Conservation (phyloP, 164 flowering plant genomes). For the Tinospora cordifolia region DNA sequence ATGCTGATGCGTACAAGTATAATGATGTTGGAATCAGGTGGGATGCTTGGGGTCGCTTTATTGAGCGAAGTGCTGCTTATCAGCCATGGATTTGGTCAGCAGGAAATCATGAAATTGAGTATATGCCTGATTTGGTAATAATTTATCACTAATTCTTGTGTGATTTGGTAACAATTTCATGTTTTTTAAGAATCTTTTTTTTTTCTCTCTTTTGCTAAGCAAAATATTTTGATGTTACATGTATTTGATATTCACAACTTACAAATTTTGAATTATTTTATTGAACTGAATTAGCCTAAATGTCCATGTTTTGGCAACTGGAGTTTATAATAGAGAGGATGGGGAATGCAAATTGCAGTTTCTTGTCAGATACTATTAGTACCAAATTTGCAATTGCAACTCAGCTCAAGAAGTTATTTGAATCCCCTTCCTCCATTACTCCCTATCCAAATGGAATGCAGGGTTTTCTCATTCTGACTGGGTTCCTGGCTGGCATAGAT, state of each 20-base stretch:
- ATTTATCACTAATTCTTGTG: neutral
- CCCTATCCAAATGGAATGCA: no score
- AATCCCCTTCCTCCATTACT: no score
- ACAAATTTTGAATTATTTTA: neutral
- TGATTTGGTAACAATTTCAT: no score
- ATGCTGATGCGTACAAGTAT: constrained; percentile 77
- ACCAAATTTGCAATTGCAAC: no score
- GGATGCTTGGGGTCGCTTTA: constrained; percentile 92
- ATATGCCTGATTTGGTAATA: constrained; percentile 76
- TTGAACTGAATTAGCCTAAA: neutral
- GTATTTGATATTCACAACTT: neutral
- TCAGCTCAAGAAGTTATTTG: no score
- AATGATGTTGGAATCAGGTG: constrained; percentile 78
- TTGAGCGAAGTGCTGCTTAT: constrained; percentile 73
- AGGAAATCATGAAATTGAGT: constrained; percentile 95
- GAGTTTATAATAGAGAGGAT: no score
- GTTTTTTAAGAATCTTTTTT: neutral
- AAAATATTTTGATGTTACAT: neutral
- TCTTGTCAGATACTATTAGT: no score
- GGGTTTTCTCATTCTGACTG: no score
- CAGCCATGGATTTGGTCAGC: constrained; percentile 96
- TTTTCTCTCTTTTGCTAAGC: neutral
- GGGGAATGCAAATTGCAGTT: no score
- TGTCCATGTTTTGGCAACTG: no score
- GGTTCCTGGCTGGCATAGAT: no score